phyloP scores from a whole-genome alignment of 1,284 basidiomycete species.

The Porphyrellus sp. region DNA sequence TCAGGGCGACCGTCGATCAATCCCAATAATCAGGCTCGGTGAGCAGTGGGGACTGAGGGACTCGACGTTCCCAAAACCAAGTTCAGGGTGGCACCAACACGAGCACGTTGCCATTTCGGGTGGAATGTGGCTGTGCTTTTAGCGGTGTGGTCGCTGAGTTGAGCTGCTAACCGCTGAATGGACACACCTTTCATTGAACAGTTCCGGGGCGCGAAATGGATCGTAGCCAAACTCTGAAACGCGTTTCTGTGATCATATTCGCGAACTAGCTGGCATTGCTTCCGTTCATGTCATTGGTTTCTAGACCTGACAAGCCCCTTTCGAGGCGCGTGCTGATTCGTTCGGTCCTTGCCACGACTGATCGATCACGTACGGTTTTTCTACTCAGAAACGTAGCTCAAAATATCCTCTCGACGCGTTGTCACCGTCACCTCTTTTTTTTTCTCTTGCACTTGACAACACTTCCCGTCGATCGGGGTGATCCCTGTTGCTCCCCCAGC shows the following conservation, averaged over 20 bases:
- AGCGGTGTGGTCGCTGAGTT: constrained; percentile 9
- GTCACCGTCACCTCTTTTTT: constrained; percentile 12
- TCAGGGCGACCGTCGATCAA: neutral
- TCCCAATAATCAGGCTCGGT: neutral
- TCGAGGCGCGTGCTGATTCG: neutral
- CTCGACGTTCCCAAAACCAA: no score
- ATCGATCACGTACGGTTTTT: constrained; percentile 17
- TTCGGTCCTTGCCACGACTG: neutral
- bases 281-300: neutral
- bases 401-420: constrained; percentile 2
- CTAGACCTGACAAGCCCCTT: neutral
- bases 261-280: neutral
- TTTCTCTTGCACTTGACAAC: constrained; percentile 6
- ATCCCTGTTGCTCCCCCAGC: constrained; percentile 6
- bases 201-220: neutral
- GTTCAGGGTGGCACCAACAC: neutral
- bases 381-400: constrained; percentile 2
- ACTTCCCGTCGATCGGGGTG: constrained; percentile 2
- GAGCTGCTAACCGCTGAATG: neutral
- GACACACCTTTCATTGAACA: neutral
- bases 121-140: constrained; percentile 19
- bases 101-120: no score
- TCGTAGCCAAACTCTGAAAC: constrained; percentile 14
- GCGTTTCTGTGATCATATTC: neutral
- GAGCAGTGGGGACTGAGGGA: no score